A percentile compares a stretch with the other conserved stretches of the same genome.
phyloP scores from a whole-genome alignment of 2,329 filamentous ascomycete genomes.

The Myriangium duriaei region DNA sequence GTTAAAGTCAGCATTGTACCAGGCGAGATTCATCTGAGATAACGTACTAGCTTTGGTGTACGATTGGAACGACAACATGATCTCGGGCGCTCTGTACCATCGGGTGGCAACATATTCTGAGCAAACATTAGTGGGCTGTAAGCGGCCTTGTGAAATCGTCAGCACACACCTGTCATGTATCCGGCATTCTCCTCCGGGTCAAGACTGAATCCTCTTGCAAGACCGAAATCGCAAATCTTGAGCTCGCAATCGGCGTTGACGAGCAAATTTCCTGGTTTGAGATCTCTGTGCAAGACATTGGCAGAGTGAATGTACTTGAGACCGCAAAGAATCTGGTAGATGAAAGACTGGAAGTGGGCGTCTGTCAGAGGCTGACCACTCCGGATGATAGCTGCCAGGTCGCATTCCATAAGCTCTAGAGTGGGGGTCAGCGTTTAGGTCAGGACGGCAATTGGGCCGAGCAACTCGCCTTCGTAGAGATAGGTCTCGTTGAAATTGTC shows the following conservation, averaged over 20 bases:
- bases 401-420: slow-evolving; percentile 96
- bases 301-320: slow-evolving; percentile 99
- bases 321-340: slow-evolving; percentile 98
- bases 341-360: slow-evolving; percentile 98
- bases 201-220: slow-evolving; percentile 91
- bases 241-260: slow-evolving; percentile 99
- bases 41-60: slow-evolving; percentile 99
- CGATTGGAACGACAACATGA: slow-evolving; percentile 99
- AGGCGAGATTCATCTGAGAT: background rate
- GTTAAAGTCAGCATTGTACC: slow-evolving; percentile 10
- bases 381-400: slow-evolving; percentile 87
- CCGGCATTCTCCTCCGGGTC: slow-evolving; percentile 97
- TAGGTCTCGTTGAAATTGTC: slow-evolving; percentile 99
- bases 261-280: slow-evolving; percentile 93
- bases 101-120: slow-evolving; percentile 87
- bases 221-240: slow-evolving; percentile 97
- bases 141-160: background rate
- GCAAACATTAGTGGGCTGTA: background rate
- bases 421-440: background rate
- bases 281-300: slow-evolving; percentile 89
- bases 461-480: slow-evolving; percentile 74
- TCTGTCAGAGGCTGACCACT: slow-evolving; percentile 85
- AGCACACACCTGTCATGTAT: slow-evolving; percentile 62
- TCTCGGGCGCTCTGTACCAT: slow-evolving; percentile 98
- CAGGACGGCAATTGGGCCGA: background rate